These are phyloP conservation scores for Leucocoprinus birnbaumii DNA, from an alignment of 768 basidiomycete species.

Conservation along the genomic window DNA sequence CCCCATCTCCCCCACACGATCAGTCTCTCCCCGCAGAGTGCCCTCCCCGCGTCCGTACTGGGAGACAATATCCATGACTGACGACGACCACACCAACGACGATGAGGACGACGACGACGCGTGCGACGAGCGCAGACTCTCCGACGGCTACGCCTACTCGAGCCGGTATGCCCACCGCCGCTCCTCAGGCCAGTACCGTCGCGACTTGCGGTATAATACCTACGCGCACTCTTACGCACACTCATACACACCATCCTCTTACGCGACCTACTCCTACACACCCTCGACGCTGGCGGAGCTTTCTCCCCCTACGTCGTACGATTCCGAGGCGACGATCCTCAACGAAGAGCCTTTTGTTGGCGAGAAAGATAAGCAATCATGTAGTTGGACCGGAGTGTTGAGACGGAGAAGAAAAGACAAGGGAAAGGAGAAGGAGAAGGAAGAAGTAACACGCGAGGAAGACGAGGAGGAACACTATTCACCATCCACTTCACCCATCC, in stretches of 20 bases:
- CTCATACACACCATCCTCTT: constrained; percentile 1
- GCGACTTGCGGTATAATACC: background rate
- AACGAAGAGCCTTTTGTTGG: constrained; percentile 2
- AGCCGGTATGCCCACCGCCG: constrained; percentile 9
- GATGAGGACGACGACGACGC: constrained; percentile 10
- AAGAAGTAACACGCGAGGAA: constrained; percentile 4
- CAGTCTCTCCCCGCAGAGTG: background rate
- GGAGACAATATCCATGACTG: constrained; percentile 10
- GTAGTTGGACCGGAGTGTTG: constrained; percentile 7
- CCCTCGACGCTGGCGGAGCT: constrained; percentile 4
- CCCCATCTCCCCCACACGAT: constrained; percentile 9
- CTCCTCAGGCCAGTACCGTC: constrained; percentile 10
- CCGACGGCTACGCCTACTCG: constrained; percentile 12
- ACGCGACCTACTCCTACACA: background rate
- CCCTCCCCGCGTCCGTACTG: constrained; percentile 9
- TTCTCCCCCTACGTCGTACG: constrained; percentile 9
- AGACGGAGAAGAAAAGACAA: constrained; percentile 10
- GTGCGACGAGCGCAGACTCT: constrained; percentile 7
- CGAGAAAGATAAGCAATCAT: constrained; percentile 9
- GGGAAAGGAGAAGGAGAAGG: constrained; percentile 5
- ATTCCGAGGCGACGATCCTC: constrained; percentile 3
- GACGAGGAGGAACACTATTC: background rate
- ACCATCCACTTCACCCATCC: background rate
- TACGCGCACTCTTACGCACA: constrained; percentile 5
- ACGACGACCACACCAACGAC: constrained; percentile 1